Evolutionary conservation across 805 yeast genomes (phyloP).

Genomic region (Ogataea naganishii): DNA sequence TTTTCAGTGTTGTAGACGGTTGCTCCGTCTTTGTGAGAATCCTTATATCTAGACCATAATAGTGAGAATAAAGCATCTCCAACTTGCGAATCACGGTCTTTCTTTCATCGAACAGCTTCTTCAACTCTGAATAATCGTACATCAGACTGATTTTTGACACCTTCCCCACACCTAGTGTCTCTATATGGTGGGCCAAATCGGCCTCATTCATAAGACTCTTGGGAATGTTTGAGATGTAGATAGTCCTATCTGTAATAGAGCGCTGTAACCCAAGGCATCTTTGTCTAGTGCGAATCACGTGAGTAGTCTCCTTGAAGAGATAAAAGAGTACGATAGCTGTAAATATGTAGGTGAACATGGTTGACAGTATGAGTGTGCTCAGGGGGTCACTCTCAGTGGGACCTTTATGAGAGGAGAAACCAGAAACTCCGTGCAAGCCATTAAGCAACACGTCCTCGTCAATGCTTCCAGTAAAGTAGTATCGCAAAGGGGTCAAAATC

Average conservation of each 20-base stretch:
- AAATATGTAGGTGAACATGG: slow-evolving; percentile 47
- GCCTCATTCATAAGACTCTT: slow-evolving; percentile 32
- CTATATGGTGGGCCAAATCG: slow-evolving; percentile 39
- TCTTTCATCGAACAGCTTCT: slow-evolving; percentile 28
- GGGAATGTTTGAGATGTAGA: slow-evolving; percentile 48
- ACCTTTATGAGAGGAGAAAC: slow-evolving; percentile 1
- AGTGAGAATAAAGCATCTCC: slow-evolving; percentile 33
- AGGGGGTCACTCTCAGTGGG: slow-evolving; percentile 14
- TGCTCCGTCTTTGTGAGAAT: slow-evolving; percentile 13
- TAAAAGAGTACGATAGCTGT: slow-evolving; percentile 37
- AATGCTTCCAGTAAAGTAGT: slow-evolving; percentile 39
- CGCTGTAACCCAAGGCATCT: slow-evolving; percentile 50
- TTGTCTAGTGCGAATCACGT: slow-evolving; percentile 44
- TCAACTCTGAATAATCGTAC: slow-evolving; percentile 31
- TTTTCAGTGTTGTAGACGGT: slow-evolving; percentile 21
- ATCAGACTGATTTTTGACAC: slow-evolving; percentile 43
- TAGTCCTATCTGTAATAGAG: slow-evolving; percentile 52
- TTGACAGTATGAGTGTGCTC: slow-evolving; percentile 40
- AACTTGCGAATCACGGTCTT: slow-evolving; percentile 21
- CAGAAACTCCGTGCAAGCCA: slow-evolving; percentile 1
- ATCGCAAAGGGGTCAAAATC: slow-evolving; percentile 45
- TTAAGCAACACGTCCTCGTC: slow-evolving; percentile 20
- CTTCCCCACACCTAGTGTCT: slow-evolving; percentile 45
- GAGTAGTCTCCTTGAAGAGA: slow-evolving; percentile 37
- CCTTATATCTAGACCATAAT: slow-evolving; percentile 33